phyloP scores from a whole-genome alignment of 2,329 filamentous ascomycete genomes.

The Camptophora hylomeconis region DNA sequence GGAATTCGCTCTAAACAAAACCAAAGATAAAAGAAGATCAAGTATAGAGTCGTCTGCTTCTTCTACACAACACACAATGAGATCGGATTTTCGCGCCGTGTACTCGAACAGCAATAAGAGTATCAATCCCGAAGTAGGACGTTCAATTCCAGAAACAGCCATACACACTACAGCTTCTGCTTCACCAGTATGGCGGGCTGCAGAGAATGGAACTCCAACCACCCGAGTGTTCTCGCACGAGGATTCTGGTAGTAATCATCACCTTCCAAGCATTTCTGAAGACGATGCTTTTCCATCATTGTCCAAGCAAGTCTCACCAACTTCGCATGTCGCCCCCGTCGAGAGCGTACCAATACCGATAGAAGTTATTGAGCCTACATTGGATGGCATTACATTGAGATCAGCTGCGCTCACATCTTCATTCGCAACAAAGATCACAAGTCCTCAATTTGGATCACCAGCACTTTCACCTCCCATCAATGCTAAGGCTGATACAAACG shows the following conservation, averaged over 20 bases:
- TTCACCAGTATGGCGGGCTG: conserved; percentile 31
- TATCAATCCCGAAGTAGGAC: neutral
- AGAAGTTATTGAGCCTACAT: conserved; percentile 31
- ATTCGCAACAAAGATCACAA: conserved; percentile 30
- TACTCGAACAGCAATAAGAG: conserved; percentile 4
- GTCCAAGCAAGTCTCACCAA: conserved; percentile 22
- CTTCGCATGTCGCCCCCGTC: conserved; percentile 15
- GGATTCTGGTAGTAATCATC: conserved; percentile 14
- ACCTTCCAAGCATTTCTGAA: conserved; percentile 21
- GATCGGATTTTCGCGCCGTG: conserved; percentile 8
- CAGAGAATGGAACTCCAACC: conserved; percentile 25
- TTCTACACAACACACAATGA: conserved; percentile 15
- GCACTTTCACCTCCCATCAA: conserved; percentile 12
- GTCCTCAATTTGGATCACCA: conserved; percentile 23
- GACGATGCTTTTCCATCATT: conserved; percentile 27
- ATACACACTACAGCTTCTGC: conserved; percentile 4
- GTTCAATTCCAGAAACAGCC: neutral
- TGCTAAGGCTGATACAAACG: conserved; percentile 15
- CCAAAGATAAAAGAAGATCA: conserved; percentile 14
- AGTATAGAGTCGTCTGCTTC: conserved; percentile 14
- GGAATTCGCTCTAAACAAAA: conserved; percentile 22
- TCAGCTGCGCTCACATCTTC: conserved; percentile 27
- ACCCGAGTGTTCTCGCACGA: conserved; percentile 31
- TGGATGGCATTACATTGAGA: conserved; percentile 35
- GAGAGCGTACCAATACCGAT: conserved; percentile 25